Conservation (phyloP, 148 eudicot species). For the Persicaria tinctoria region DNA sequence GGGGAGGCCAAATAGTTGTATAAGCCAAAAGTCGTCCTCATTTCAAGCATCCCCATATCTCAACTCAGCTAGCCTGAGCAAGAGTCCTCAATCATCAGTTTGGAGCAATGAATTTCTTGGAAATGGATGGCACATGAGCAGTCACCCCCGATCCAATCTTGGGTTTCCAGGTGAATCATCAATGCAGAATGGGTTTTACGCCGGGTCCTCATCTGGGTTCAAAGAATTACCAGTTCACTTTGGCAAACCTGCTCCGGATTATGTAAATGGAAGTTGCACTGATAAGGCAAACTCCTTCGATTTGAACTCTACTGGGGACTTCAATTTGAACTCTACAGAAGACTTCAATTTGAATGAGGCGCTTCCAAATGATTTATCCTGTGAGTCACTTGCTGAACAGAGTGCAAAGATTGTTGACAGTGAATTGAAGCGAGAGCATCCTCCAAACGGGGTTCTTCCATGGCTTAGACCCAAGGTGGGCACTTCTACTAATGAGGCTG, state of each 20-base stretch:
- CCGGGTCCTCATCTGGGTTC: constrained; percentile 28
- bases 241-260: constrained; percentile 30
- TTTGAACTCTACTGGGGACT: constrained; percentile 31
- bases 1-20: constrained; percentile 28
- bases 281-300: constrained; percentile 24
- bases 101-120: constrained; percentile 33
- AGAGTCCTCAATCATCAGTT: constrained; percentile 21
- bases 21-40: constrained; percentile 33
- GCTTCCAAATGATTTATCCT: constrained; percentile 28
- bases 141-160: constrained; percentile 25
- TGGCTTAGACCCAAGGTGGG: constrained; percentile 47
- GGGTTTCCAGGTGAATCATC: constrained; percentile 12
- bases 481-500: constrained; percentile 22
- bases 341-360: constrained; percentile 50
- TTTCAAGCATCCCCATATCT: constrained; percentile 31
- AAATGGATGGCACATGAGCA: constrained; percentile 33
- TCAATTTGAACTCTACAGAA: constrained; percentile 44
- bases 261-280: constrained; percentile 30
- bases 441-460: constrained; percentile 31
- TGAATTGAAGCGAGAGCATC: constrained; percentile 26
- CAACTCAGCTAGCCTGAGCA: background rate
- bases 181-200: no score
- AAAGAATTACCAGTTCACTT: constrained; percentile 28
- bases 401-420: constrained; percentile 5
- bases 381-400: constrained; percentile 23